phyloP scores from a whole-genome alignment of 345 rosid species.

The Eucalyptus pauciflora region DNA sequence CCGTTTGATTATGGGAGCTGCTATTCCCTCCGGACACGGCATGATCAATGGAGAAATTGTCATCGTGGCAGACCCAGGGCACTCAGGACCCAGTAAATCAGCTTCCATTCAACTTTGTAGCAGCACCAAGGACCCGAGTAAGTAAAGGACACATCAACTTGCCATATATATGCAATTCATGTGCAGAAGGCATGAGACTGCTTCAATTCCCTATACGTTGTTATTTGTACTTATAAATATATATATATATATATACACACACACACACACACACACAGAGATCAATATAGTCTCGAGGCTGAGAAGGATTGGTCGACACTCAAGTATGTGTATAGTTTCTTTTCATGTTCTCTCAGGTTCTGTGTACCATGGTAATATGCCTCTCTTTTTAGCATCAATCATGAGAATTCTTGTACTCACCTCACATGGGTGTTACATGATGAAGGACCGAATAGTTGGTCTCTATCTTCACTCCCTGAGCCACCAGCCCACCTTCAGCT shows the following conservation, averaged over 20 bases:
- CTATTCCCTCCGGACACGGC: neutral
- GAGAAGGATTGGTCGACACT: neutral
- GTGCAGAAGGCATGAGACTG: neutral
- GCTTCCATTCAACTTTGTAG: slow-evolving; percentile 31
- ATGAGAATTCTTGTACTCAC: neutral
- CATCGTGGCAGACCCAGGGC: slow-evolving; percentile 14
- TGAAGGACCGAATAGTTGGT: neutral
- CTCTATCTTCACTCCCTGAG: neutral
- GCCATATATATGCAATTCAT: neutral
- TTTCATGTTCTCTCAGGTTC: neutral
- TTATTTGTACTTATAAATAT: neutral
- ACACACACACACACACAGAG: no score
- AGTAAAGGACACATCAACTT: neutral
- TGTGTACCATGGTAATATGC: neutral
- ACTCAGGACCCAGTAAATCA: slow-evolving; percentile 42
- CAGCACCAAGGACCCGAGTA: slow-evolving; percentile 26
- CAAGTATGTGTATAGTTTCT: neutral
- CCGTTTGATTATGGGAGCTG: neutral
- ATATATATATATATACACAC: no score
- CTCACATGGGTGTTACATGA: neutral
- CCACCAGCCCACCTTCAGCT: neutral
- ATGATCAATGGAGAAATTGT: slow-evolving; percentile 24
- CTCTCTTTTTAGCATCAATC: neutral
- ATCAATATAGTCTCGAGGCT: neutral
- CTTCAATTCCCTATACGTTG: neutral